Percentiles rank a stretch among this genome's conserved stretches.
Conservation (phyloP, 345 rosid genomes). For the Firmiana major region DNA sequence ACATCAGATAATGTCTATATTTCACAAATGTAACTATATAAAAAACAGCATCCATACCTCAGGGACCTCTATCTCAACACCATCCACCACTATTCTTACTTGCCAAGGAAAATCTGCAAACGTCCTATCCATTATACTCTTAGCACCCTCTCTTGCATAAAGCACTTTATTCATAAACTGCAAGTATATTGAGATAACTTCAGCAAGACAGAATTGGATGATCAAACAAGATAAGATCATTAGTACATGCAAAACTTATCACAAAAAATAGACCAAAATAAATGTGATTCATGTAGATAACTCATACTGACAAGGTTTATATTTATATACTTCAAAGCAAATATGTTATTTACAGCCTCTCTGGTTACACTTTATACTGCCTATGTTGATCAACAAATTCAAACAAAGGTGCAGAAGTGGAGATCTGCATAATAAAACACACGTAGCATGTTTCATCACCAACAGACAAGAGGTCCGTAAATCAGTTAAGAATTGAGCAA, state of each 20-base stretch:
- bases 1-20: neutral
- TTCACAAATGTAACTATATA: neutral
- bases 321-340: neutral
- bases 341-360: neutral
- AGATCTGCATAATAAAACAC: neutral
- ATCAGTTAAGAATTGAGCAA: neutral
- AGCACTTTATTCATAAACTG: conserved; percentile 95
- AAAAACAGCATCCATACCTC: conserved; percentile 50
- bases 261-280: neutral
- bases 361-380: neutral
- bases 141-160: conserved; percentile 92
- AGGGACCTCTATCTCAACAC: conserved; percentile 78
- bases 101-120: conserved; percentile 83
- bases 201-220: conserved; percentile 13
- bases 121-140: conserved; percentile 85
- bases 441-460: neutral
- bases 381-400: neutral
- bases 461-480: neutral
- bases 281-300: neutral
- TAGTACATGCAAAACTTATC: neutral
- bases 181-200: conserved; percentile 21
- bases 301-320: neutral
- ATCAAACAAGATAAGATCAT: neutral
- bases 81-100: conserved; percentile 85
- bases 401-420: neutral